Evolutionary conservation across 1,139 yeast genomes (phyloP).

Genomic region (Geotrichum bryndzae): DNA sequence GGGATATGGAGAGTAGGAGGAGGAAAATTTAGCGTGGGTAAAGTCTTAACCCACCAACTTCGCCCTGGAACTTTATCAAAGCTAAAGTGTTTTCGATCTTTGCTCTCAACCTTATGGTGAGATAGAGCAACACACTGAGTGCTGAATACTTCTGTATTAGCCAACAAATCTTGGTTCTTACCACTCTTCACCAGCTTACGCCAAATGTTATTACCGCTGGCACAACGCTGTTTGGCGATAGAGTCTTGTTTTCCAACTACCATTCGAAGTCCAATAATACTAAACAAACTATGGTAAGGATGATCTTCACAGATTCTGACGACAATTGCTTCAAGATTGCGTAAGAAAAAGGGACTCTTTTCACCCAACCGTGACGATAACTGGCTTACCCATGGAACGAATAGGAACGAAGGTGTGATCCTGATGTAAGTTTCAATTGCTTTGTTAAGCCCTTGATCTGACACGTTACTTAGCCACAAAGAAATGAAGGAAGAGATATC

Average conservation of each 20-base stretch:
- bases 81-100: slow-evolving; percentile 2
- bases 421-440: slow-evolving; percentile 29
- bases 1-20: slow-evolving; percentile 57
- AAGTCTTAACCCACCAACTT: slow-evolving; percentile 48
- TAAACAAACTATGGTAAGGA: slow-evolving; percentile 74
- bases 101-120: slow-evolving; percentile 7
- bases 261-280: slow-evolving; percentile 40
- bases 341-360: slow-evolving; percentile 45
- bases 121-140: slow-evolving; percentile 50
- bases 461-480: slow-evolving; percentile 69
- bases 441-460: slow-evolving; percentile 37
- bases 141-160: slow-evolving; percentile 47
- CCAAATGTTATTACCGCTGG: slow-evolving; percentile 24
- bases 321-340: slow-evolving; percentile 46
- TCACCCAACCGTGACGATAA: slow-evolving; percentile 61
- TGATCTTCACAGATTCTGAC: slow-evolving; percentile 50
- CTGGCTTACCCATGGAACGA: slow-evolving; percentile 80
- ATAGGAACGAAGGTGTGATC: slow-evolving; percentile 53
- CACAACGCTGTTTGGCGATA: slow-evolving; percentile 16
- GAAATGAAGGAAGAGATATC: slow-evolving; percentile 75
- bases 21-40: slow-evolving; percentile 50
- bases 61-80: slow-evolving; percentile 7
- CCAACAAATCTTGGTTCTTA: slow-evolving; percentile 28
- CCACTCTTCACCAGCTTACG: slow-evolving; percentile 4
- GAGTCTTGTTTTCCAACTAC: slow-evolving; percentile 22